Conservation (phyloP, 2,329 filamentous ascomycete genomes). For the Aureobasidium lini region DNA sequence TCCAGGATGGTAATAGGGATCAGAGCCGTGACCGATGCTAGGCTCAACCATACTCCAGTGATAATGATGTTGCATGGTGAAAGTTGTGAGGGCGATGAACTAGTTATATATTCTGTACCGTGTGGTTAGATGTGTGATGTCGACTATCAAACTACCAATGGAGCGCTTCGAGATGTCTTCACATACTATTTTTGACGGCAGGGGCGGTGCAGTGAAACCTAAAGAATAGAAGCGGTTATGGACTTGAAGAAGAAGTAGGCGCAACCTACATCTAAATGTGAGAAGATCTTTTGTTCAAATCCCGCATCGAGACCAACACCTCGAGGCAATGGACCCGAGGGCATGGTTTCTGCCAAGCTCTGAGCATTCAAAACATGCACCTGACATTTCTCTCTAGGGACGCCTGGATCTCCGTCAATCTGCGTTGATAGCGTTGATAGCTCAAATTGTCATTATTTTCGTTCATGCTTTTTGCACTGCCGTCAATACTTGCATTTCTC, state of each 20-base stretch:
- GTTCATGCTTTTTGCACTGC: constrained; percentile 3
- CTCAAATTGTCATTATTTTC: not conserved
- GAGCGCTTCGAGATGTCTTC: not conserved
- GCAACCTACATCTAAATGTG: constrained; percentile 6
- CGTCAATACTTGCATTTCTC: not conserved
- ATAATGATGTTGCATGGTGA: not conserved
- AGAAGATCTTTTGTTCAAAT: not conserved
- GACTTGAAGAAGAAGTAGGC: not conserved
- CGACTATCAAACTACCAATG: not conserved
- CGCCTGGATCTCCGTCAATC: constrained; percentile 2
- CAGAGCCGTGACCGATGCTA: not conserved
- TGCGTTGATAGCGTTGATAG: not conserved
- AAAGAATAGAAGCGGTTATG: not conserved
- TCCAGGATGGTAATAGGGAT: not conserved
- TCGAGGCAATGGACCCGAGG: not conserved
- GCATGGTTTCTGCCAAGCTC: not conserved
- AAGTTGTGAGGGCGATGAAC: not conserved
- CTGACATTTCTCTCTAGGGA: not conserved
- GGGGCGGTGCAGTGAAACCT: not conserved
- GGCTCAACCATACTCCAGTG: not conserved
- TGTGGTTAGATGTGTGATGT: not conserved
- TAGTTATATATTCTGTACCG: not conserved
- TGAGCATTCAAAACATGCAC: not conserved
- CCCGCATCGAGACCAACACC: not conserved
- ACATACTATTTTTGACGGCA: constrained; percentile 4